Percentiles rank a stretch among this genome's conserved stretches.
Evolutionary conservation across 805 yeast genomes (phyloP).

Genomic region (Alloascoidea africana): DNA sequence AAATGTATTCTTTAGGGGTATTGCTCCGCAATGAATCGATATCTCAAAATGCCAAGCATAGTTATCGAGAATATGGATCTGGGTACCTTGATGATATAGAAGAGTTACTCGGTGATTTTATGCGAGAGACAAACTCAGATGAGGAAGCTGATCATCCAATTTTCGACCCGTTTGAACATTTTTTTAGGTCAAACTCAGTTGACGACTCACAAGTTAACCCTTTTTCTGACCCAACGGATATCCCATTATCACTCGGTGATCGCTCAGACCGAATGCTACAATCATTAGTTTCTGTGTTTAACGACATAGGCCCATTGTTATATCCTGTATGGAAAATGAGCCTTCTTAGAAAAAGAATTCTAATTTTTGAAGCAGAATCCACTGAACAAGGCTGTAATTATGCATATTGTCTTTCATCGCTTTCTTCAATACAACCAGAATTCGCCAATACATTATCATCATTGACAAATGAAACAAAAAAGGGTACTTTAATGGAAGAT

Average conservation of each 20-base stretch:
- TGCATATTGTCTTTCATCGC: conserved; percentile 39
- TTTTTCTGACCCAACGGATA: conserved; percentile 2
- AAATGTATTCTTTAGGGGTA: conserved; percentile 52
- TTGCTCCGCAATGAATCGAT: conserved; percentile 16
- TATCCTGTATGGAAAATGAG: conserved; percentile 52
- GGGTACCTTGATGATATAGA: conserved; percentile 13
- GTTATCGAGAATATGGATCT: conserved; percentile 3
- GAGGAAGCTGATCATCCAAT: conserved; percentile 7
- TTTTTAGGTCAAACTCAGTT: neutral
- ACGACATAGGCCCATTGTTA: conserved; percentile 45
- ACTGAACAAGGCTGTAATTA: conserved; percentile 30
- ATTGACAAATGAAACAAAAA: too few species aligned
- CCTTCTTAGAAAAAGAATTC: conserved; percentile 37
- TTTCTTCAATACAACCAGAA: conserved; percentile 29
- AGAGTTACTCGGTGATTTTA: conserved; percentile 6
- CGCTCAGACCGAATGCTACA: too few species aligned
- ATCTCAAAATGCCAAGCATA: too few species aligned
- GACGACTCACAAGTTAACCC: too few species aligned
- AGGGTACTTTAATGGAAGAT: conserved; percentile 8
- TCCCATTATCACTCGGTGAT: conserved; percentile 22
- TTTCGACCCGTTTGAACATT: conserved; percentile 6
- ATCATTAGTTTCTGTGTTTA: conserved; percentile 19
- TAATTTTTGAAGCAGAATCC: conserved; percentile 25
- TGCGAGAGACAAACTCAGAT: conserved; percentile 8
- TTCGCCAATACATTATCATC: neutral